These are phyloP conservation scores for Citrus hindsii DNA, from an alignment of 345 rosid genomes.

Conservation along the genomic window DNA sequence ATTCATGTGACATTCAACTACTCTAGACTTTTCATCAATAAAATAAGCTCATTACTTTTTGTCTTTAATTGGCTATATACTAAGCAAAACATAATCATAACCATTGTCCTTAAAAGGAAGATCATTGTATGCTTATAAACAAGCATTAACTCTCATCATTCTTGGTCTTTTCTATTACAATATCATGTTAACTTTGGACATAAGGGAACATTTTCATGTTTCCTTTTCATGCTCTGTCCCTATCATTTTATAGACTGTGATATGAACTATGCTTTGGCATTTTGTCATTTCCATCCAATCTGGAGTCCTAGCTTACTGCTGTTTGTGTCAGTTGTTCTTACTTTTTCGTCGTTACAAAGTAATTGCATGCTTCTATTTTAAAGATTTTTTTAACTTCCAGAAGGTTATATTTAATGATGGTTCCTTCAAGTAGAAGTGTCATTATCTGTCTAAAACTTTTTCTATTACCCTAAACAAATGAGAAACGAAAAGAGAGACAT, in stretches of 20 bases:
- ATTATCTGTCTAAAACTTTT: not conserved
- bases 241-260: conserved; percentile 13
- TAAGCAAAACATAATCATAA: not conserved
- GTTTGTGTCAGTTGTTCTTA: not conserved
- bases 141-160: conserved; percentile 1
- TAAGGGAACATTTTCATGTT: not conserved
- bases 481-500: not conserved
- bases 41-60: too few species aligned
- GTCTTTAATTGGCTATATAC: not conserved
- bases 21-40: not conserved
- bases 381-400: not conserved
- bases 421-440: conserved; percentile 27
- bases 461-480: conserved; percentile 15
- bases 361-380: not conserved
- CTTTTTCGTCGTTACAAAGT: not conserved
- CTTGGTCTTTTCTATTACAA: not conserved
- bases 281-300: conserved; percentile 2
- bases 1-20: not conserved
- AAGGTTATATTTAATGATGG: conserved; percentile 16
- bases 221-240: conserved; percentile 13
- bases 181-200: not conserved
- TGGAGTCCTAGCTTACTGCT: not conserved
- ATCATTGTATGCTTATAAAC: not conserved
- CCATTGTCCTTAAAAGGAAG: not conserved
- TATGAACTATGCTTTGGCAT: not conserved